Conservation (phyloP, 495 filamentous ascomycete species). For the Astrothelium macrocarpum region DNA sequence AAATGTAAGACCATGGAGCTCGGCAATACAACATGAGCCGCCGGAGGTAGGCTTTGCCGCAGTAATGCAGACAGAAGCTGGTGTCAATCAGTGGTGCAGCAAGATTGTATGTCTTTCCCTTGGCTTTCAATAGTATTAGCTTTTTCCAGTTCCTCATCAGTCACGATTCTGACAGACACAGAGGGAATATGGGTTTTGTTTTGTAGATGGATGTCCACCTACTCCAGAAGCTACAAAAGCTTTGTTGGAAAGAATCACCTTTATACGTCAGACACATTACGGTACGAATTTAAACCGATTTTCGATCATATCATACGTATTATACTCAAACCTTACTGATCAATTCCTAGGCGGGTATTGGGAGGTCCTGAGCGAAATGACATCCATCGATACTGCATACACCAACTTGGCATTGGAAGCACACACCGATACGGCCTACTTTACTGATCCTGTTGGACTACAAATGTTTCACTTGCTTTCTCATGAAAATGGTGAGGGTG, state of each 20-base stretch:
- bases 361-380: constrained; percentile 83
- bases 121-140: constrained; percentile 14
- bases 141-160: constrained; percentile 15
- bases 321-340: not conserved
- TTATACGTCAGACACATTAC: constrained; percentile 81
- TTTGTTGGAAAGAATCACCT: constrained; percentile 68
- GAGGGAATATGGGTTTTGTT: constrained; percentile 58
- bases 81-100: constrained; percentile 46
- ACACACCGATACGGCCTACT: constrained; percentile 93
- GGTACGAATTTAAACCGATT: constrained; percentile 42
- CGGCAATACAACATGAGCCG: constrained; percentile 29
- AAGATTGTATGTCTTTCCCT: constrained; percentile 42
- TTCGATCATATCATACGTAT: constrained; percentile 11
- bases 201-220: constrained; percentile 56
- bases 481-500: constrained; percentile 58
- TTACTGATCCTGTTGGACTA: constrained; percentile 77
- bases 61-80: constrained; percentile 49
- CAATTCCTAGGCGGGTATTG: constrained; percentile 63
- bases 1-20: constrained; percentile 26
- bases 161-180: constrained; percentile 20
- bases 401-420: constrained; percentile 63
- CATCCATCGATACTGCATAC: constrained; percentile 88
- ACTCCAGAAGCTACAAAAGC: constrained; percentile 57
- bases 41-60: constrained; percentile 49
- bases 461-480: constrained; percentile 85